Conservation (phyloP, 2,329 filamentous ascomycete species). For the Monosporascus ibericus region DNA sequence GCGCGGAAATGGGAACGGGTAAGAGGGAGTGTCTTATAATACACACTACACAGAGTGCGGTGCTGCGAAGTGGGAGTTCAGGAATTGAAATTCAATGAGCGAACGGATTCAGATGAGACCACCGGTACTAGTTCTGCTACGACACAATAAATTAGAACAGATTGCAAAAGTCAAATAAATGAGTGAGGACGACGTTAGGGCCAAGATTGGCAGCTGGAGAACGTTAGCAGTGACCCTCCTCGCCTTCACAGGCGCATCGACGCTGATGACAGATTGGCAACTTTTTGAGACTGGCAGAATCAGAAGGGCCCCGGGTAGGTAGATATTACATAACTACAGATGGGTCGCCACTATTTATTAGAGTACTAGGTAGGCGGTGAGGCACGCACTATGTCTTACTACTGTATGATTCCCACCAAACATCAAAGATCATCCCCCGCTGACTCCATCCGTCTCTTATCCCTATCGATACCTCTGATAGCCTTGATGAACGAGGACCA, state of each 20-base stretch:
- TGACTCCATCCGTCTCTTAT: too few species aligned
- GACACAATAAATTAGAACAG: background rate
- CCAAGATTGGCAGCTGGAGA: background rate
- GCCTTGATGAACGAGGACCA: background rate
- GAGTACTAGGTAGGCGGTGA: slow-evolving; percentile 8
- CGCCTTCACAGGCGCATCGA: background rate
- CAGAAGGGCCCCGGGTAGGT: too few species aligned
- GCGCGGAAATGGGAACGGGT: background rate
- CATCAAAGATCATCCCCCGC: background rate
- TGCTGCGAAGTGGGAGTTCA: too few species aligned
- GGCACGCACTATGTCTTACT: background rate
- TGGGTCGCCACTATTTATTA: too few species aligned
- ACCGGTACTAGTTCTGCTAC: background rate
- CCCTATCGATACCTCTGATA: background rate
- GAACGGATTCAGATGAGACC: background rate
- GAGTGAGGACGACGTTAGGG: background rate
- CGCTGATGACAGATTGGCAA: slow-evolving; percentile 21
- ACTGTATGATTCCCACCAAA: background rate
- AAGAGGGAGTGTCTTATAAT: background rate
- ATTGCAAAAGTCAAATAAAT: background rate
- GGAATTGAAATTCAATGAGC: background rate
- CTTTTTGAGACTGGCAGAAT: slow-evolving; percentile 21
- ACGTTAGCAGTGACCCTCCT: too few species aligned
- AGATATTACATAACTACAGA: too few species aligned
- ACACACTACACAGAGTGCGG: too few species aligned